Conservation (phyloP, 306 rosid genomes). For the Inga leiocalycina region DNA sequence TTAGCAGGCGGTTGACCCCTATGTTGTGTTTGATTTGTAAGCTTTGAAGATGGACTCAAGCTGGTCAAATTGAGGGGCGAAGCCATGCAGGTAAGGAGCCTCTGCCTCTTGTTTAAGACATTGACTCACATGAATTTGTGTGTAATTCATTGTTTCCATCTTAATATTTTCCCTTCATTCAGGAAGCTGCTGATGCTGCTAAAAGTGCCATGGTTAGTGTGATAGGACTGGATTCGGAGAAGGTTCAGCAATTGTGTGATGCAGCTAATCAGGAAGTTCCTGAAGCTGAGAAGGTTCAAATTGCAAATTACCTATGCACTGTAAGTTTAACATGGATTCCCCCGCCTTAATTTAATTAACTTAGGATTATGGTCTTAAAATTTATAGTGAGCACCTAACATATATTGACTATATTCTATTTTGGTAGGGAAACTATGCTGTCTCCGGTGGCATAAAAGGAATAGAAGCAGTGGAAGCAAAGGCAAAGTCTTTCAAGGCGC, state of each 20-base stretch:
- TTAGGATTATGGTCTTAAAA: constrained; percentile 22
- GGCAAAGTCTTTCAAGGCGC: constrained; percentile 99
- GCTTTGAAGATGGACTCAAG: constrained; percentile 99
- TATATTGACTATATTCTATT: constrained; percentile 15
- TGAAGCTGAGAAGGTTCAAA: constrained; percentile 81
- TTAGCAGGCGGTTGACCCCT: constrained; percentile 24
- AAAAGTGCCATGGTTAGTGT: constrained; percentile 93
- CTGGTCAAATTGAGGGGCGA: constrained; percentile 97
- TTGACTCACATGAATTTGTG: constrained; percentile 4
- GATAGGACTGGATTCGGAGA: constrained; percentile 89
- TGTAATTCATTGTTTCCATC: background rate
- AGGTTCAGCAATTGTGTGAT: constrained; percentile 91
- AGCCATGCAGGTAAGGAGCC: constrained; percentile 88
- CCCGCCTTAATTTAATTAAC: constrained; percentile 26
- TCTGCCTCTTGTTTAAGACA: constrained; percentile 27
- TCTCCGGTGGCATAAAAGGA: constrained; percentile 97
- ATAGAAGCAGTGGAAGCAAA: constrained; percentile 86
- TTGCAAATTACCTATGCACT: constrained; percentile 90
- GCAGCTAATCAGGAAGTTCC: constrained; percentile 94
- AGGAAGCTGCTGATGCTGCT: constrained; percentile 93
- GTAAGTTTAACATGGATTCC: constrained; percentile 57
- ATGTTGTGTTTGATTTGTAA: constrained; percentile 42
- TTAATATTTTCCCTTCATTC: constrained; percentile 28
- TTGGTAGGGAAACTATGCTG: constrained; percentile 91
- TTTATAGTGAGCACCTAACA: constrained; percentile 5